Evolutionary conservation across 257 asterid genomes (phyloP).

Genomic region (Jaltomata sinuosa): DNA sequence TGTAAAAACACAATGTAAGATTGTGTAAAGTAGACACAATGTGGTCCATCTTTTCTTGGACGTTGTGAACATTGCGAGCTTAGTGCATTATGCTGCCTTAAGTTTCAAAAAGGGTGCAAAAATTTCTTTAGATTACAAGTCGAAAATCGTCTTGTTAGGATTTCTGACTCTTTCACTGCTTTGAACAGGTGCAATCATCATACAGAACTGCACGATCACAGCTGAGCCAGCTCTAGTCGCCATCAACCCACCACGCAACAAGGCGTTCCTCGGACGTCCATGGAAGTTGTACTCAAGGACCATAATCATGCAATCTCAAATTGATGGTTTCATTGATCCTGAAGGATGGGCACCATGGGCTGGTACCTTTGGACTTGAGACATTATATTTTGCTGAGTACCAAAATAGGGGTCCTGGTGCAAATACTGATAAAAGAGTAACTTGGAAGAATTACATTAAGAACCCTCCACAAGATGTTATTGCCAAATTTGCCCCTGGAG

Average conservation of each 20-base stretch:
- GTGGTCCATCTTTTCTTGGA: background rate
- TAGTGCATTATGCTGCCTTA: background rate
- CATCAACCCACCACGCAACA: background rate
- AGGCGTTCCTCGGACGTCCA: conserved; percentile 17
- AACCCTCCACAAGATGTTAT: conserved; percentile 1
- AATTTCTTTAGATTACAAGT: background rate
- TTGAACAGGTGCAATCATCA: background rate
- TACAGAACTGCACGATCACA: conserved; percentile 2
- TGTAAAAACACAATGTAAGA: background rate
- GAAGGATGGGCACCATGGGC: conserved; percentile 14
- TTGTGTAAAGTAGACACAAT: background rate
- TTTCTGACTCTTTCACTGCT: background rate
- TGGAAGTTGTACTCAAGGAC: conserved; percentile 19
- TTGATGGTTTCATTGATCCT: conserved; percentile 16
- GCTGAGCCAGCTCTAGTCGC: background rate
- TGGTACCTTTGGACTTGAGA: conserved; percentile 5
- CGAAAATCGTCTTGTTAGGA: background rate
- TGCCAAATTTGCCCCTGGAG: conserved; percentile 12
- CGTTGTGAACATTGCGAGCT: background rate
- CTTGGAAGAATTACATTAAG: conserved; percentile 8
- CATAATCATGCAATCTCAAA: conserved; percentile 15
- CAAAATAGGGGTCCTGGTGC: conserved; percentile 20
- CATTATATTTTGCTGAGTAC: conserved; percentile 13
- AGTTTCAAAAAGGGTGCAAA: background rate
- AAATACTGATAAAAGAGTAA: background rate